Conservation (phyloP, 495 filamentous ascomycete genomes). For the Neurospora hispaniola region DNA sequence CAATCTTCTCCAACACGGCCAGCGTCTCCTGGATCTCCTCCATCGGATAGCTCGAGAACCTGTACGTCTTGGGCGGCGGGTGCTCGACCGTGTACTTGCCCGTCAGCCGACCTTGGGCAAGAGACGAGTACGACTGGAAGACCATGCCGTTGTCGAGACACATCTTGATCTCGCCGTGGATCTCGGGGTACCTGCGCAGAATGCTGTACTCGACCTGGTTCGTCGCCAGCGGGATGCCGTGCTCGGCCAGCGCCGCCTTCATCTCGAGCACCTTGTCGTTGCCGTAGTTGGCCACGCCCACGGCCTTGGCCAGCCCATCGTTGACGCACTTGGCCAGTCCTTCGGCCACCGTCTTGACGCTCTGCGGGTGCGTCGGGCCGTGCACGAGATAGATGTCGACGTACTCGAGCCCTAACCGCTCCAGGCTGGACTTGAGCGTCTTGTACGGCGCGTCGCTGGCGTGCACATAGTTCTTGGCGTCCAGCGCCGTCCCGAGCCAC, state of each 20-base stretch:
- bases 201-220: conserved; percentile 8
- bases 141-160: background rate
- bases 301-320: conserved; percentile 22
- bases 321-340: conserved; percentile 31
- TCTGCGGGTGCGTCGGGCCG: conserved; percentile 5
- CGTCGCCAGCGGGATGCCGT: conserved; percentile 1
- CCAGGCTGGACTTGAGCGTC: background rate
- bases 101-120: conserved; percentile 16
- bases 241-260: background rate
- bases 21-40: background rate
- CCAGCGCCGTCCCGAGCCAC: background rate
- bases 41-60: conserved; percentile 5
- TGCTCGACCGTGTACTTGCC: conserved; percentile 27
- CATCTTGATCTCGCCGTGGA: background rate
- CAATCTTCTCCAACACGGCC: conserved; percentile 17
- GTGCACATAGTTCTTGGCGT: background rate
- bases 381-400: conserved; percentile 8
- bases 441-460: conserved; percentile 1
- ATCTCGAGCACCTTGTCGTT: conserved; percentile 31
- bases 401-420: conserved; percentile 1
- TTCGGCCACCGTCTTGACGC: conserved; percentile 1
- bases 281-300: conserved; percentile 35
- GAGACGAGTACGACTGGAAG: conserved; percentile 9
- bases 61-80: conserved; percentile 21
- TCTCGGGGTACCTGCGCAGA: background rate